These are phyloP conservation scores for Coriolopsis trogii DNA, from an alignment of 1,284 basidiomycete species.

Conservation along the genomic window DNA sequence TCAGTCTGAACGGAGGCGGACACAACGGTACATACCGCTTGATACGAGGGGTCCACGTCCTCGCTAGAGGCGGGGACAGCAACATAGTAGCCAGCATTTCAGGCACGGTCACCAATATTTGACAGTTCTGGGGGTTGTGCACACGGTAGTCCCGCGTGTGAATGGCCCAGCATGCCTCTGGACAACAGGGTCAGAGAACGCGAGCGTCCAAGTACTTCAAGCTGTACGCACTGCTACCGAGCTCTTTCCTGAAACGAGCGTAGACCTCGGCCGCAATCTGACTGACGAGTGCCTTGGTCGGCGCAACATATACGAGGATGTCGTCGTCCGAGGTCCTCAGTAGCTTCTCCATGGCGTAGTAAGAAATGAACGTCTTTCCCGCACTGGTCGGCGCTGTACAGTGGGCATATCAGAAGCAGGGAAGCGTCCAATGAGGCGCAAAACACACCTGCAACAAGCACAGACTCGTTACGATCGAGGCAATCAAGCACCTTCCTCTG, in stretches of 20 bases:
- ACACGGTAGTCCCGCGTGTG: slow-evolving; percentile 70
- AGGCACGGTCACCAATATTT: slow-evolving; percentile 73
- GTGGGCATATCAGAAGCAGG: not conserved
- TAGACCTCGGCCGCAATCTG: slow-evolving; percentile 74
- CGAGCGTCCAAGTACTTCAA: not conserved
- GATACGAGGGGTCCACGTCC: slow-evolving; percentile 61
- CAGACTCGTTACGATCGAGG: slow-evolving; percentile 58
- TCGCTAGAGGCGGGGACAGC: slow-evolving; percentile 63
- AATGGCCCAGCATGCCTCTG: slow-evolving; percentile 64
- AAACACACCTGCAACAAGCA: slow-evolving; percentile 65
- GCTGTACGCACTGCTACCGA: slow-evolving; percentile 45
- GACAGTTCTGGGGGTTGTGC: slow-evolving; percentile 64
- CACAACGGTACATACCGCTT: slow-evolving; percentile 47
- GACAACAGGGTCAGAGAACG: not conserved
- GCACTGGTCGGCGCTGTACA: slow-evolving; percentile 65
- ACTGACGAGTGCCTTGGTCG: slow-evolving; percentile 71
- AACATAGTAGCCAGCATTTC: slow-evolving; percentile 71
- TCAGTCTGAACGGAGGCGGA: not conserved
- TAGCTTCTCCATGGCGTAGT: slow-evolving; percentile 74
- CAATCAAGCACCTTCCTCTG: slow-evolving; percentile 66
- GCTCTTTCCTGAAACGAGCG: slow-evolving; percentile 64
- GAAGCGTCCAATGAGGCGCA: not conserved
- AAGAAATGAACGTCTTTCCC: slow-evolving; percentile 78
- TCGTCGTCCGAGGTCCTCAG: slow-evolving; percentile 63
- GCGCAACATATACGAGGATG: slow-evolving; percentile 73